Base-by-base conservation (phyloP, 192 early-diverging fungal genomes). In the Gamsiella multidivaricata region DNA sequence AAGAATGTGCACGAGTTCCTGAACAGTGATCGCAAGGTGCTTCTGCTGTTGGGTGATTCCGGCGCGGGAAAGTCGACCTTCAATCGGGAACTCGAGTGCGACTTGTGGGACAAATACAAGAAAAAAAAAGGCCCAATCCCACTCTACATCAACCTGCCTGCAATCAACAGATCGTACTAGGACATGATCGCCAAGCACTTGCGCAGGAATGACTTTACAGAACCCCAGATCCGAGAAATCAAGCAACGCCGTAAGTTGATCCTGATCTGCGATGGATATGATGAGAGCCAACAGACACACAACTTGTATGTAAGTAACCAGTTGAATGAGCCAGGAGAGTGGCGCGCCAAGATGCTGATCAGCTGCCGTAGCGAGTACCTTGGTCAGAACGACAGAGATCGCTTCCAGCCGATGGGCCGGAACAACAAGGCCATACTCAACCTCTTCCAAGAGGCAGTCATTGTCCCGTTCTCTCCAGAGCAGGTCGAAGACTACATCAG, bases 211-310 rank as follows among this genome's bases (percentile, higher is more conserved):
- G 14, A 49, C 4, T 61, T 61, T 33, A 3, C 23, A 12, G 29
- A 31, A 8, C 9, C 9, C 2, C 59, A 61, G 2, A 61, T 61
- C 43, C 7, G 22, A n/a, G 59, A 61, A 28, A n/a, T 61, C 26
- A 61, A 49, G 43, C n/a, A 17, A 23, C 25, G 23, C 20, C 43
- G 45, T 14, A 28, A 11, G 29, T 49, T 61, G n/a, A n/a, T 61
- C 8, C n/a, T 61, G 59, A 61, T 61, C 45, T 61, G 59, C 29
- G 59, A 61, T 49, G 59, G 59, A 18, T 61, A 61, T 23, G 59
- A 61, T 45, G 59, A 61, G 43, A 11, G 43, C 18, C 43, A 33
- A 29, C 20, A 18, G 11, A 32, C 10, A 9, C 10, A 18, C 11
- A 61, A 61, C 45, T 29, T 61, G 11, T 34, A 61, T 39, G 33